Conservation (phyloP, 805 yeast species). For the Yarrowia deformans region DNA sequence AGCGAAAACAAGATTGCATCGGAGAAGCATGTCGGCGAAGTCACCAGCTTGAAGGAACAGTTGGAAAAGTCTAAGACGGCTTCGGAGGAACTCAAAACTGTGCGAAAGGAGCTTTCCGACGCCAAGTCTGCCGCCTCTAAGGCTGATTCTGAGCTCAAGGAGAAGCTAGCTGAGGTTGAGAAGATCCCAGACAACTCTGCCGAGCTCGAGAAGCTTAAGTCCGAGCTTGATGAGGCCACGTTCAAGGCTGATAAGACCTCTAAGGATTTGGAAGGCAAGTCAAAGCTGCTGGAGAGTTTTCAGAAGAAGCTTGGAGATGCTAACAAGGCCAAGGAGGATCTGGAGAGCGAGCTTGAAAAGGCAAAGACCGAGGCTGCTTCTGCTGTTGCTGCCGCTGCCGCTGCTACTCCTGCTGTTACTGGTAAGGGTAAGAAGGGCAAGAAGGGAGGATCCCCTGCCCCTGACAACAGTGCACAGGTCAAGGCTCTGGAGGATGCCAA, state of each 20-base stretch:
- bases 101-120: conserved; percentile 29
- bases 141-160: conserved; percentile 19
- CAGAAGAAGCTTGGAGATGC: conserved; percentile 35
- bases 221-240: conserved; percentile 2
- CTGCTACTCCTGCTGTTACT: conserved; percentile 18
- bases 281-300: conserved; percentile 27
- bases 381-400: conserved; percentile 35
- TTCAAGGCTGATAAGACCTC: conserved; percentile 4
- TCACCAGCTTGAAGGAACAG: conserved; percentile 20
- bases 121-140: conserved; percentile 18
- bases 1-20: conserved; percentile 14
- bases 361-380: conserved; percentile 24
- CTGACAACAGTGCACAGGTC: conserved; percentile 35
- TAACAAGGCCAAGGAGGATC: conserved; percentile 36
- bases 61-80: conserved; percentile 10
- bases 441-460: conserved; percentile 40
- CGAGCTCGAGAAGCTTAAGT: conserved; percentile 19
- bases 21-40: conserved; percentile 8
- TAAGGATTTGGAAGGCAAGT: conserved; percentile 21
- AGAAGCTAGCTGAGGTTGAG: conserved; percentile 21
- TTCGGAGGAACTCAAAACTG: neutral
- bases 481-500: conserved; percentile 36
- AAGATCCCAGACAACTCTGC: neutral
- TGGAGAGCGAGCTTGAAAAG: conserved; percentile 38
- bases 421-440: conserved; percentile 42